Evolutionary conservation across 805 yeast genomes (phyloP).

Genomic region (Candida multigemmis): DNA sequence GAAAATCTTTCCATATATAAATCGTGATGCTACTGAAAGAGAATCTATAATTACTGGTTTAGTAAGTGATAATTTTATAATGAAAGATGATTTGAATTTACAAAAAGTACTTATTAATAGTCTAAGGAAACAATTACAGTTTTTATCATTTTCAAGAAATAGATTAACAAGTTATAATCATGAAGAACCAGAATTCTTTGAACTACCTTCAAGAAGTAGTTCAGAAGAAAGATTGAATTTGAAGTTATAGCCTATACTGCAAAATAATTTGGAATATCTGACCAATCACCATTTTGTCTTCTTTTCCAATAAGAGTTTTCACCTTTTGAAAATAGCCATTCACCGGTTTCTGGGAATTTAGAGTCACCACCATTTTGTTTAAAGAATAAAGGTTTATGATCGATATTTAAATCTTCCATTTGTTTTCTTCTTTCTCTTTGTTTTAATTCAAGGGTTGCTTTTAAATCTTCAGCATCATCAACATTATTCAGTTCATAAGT

Average conservation of each 20-base stretch:
- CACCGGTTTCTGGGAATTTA: slow-evolving; percentile 26
- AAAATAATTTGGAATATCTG: slow-evolving; percentile 37
- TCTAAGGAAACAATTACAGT: slow-evolving; percentile 43
- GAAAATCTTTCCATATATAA: slow-evolving; percentile 24
- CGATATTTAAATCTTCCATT: slow-evolving; percentile 34
- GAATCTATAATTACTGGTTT: slow-evolving; percentile 20
- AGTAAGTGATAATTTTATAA: slow-evolving; percentile 26
- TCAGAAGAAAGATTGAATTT: slow-evolving; percentile 27
- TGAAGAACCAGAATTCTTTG: slow-evolving; percentile 11
- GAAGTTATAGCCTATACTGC: slow-evolving; percentile 12
- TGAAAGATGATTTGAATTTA: slow-evolving; percentile 38
- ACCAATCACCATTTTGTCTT: slow-evolving; percentile 58
- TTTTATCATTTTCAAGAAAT: slow-evolving; percentile 34
- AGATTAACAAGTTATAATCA: slow-evolving; percentile 9
- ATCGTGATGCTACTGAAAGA: slow-evolving; percentile 14
- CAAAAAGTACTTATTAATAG: slow-evolving; percentile 37
- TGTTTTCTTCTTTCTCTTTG: slow-evolving; percentile 73
- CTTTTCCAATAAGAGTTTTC: slow-evolving; percentile 69
- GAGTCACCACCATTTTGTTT: slow-evolving; percentile 29
- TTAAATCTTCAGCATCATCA: slow-evolving; percentile 63
- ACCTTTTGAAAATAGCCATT: slow-evolving; percentile 53
- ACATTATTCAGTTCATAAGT: slow-evolving; percentile 61
- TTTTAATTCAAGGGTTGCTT: slow-evolving; percentile 61
- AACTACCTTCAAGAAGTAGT: slow-evolving; percentile 15
- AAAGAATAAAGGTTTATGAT: slow-evolving; percentile 59